These are phyloP conservation scores for Hypoxylon sp. DNA, from an alignment of 2,329 filamentous ascomycete species.

Conservation along the genomic window DNA sequence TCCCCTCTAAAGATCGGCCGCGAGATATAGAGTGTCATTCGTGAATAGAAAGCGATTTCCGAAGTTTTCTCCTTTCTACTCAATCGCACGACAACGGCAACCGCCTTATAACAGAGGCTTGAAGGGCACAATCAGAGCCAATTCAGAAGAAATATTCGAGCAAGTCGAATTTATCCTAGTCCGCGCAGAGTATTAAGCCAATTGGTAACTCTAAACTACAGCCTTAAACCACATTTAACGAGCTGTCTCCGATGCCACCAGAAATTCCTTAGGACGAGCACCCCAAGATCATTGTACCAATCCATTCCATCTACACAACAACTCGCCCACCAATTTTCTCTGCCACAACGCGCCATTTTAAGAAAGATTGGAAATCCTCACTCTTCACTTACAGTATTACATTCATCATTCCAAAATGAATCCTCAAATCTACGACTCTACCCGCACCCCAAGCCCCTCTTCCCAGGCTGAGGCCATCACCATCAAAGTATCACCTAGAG, in stretches of 20 bases:
- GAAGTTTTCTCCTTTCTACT: neutral
- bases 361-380: neutral
- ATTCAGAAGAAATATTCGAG: neutral
- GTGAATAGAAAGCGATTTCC: neutral
- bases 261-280: neutral
- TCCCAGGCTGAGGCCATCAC: neutral
- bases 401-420: neutral
- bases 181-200: neutral
- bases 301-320: neutral
- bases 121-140: neutral
- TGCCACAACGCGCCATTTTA: neutral
- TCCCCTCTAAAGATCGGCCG: neutral
- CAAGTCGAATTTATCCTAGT: neutral
- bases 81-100: neutral
- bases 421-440: neutral
- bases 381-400: neutral
- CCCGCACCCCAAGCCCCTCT: neutral
- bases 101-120: neutral
- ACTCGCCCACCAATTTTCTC: neutral
- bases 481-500: neutral
- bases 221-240: neutral
- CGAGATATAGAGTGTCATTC: neutral
- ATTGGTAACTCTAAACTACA: neutral
- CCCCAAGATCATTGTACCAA: neutral
- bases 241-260: neutral